Evolutionary conservation across 164 flowering plant species (phyloP), one percentile per base, ranked within the genome.

Genomic region (Kingdonia uniflora): DNA sequence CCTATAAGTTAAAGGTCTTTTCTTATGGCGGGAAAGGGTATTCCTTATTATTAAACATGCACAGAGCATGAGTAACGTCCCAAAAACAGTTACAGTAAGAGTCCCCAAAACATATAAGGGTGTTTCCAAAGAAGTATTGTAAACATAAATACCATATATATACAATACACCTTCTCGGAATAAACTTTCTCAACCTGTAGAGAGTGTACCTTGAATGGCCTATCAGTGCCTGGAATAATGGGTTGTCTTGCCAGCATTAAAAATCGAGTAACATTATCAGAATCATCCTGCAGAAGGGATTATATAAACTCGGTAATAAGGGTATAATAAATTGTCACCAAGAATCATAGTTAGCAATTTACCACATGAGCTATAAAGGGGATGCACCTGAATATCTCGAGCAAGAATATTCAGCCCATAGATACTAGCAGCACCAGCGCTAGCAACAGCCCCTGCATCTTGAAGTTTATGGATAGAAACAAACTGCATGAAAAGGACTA

Each of bases 171-270:
- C n/a, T n/a, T n/a, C n/a, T n/a, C 1, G 46, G 46, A n/a, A 45
- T 21, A 45, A 14, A 11, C 12, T 45, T 19, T 5, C 49, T 11
- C 23, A 11, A 19, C 5, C 1, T 48, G 51, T 8, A 38, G 19
- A 19, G 23, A 25, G 10, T 57, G 60, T 64, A 87, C 98, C 95
- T 92, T 92, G 73, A 84, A 92, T 37, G 84, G 94, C 63, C 69
- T 76, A 59, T 81, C 84, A 40, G 65, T 74, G 56, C 85, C 80
- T 1, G 94, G 94, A 70, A 87, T 78, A 48, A 92, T 80, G 25
- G 96, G 98, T 39, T 88, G 90, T 74, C 96, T 79, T 14, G 96
- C 95, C 55, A 92, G 82, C 80, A 92, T 87, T 4, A 92, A 70
- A 65, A 92, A 92, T 24, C 98, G 79, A 49, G 98, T 92, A 46